Base-by-base conservation (phyloP, 108 stramenopile species). In the Pelagomonas calceolata region DNA sequence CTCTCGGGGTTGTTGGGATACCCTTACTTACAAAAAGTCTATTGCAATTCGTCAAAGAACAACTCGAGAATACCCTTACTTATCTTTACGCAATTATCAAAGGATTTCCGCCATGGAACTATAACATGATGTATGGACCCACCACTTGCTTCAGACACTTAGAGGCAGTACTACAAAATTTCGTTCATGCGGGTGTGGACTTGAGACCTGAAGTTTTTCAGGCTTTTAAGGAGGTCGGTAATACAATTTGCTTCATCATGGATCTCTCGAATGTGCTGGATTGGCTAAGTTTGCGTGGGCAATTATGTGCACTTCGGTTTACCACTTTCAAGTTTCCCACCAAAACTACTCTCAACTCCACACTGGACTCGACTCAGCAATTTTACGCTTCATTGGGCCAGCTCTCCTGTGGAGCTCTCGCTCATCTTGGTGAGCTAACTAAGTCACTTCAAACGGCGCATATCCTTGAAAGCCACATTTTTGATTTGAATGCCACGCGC, bases 151-250 rank as follows among this genome's bases (percentile, higher is more conserved):
- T 80, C 68, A n/a, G n/a, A n/a, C n/a, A n/a, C n/a, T n/a, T n/a
- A n/a, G n/a, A n/a, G n/a, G n/a, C n/a, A n/a, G n/a, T n/a, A n/a
- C n/a, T n/a, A n/a, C n/a, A n/a, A n/a, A n/a, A n/a, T n/a, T n/a
- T n/a, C n/a, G n/a, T n/a, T n/a, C n/a, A n/a, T n/a, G n/a, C n/a
- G n/a, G 78, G 77, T 43, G 78, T 75, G 34, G 82, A 76, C 63
- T 70, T 80, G 36, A 82, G 75, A 66, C 37, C 73, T 1, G 78
- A 80, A 36, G 82, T 83, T 26, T 81, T 85, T 36, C 82, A 85
- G 71, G 68, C 64, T 31, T 81, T 85, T 36, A 69, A 82, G 32
- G 82, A 83, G 69, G 26, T 81, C 18, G 82, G 84, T 16, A 83
- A 83, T 43, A 79, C 78, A 34, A 45, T 82, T 21, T 37, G 66